A percentile compares a stretch with the other conserved stretches of the same genome.
phyloP scores from a whole-genome alignment of 345 rosid genomes.

The Zanthoxylum bungeanum region DNA sequence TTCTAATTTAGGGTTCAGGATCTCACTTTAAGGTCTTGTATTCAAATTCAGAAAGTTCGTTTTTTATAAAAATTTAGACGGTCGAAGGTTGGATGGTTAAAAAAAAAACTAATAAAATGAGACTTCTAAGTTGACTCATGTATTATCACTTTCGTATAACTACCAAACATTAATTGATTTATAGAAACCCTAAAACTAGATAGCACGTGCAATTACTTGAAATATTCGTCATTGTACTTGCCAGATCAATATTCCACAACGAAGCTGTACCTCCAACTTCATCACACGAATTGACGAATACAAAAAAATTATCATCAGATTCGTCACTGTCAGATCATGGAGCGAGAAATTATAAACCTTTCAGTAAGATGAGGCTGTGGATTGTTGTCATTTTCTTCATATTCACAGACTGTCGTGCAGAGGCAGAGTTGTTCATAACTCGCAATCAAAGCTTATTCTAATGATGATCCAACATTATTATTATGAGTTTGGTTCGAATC shows the following conservation, averaged over 20 bases:
- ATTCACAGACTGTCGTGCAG: not conserved
- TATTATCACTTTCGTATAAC: too few relatives aligned
- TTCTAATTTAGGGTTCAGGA: too few relatives aligned
- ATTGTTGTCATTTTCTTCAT: not conserved
- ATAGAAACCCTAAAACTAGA: not conserved
- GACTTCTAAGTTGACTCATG: too few relatives aligned
- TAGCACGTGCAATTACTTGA: not conserved
- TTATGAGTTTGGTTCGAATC: not conserved
- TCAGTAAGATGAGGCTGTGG: not conserved
- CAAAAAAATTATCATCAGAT: not conserved
- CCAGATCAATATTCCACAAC: slow-evolving; percentile 8
- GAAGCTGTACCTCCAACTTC: not conserved
- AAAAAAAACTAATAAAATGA: too few relatives aligned
- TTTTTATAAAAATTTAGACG: too few relatives aligned
- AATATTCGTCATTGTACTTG: not conserved
- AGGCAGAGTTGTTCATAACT: not conserved
- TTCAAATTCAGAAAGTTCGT: too few relatives aligned
- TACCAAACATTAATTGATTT: not conserved
- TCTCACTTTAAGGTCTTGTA: too few relatives aligned
- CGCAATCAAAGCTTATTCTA: not conserved
- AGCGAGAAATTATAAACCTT: not conserved
- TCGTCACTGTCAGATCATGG: not conserved
- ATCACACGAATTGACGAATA: not conserved
- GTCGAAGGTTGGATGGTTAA: too few relatives aligned
- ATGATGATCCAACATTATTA: not conserved